Conservation (phyloP, 192 early-diverging fungal species). For the Lobulomyces angularis region DNA sequence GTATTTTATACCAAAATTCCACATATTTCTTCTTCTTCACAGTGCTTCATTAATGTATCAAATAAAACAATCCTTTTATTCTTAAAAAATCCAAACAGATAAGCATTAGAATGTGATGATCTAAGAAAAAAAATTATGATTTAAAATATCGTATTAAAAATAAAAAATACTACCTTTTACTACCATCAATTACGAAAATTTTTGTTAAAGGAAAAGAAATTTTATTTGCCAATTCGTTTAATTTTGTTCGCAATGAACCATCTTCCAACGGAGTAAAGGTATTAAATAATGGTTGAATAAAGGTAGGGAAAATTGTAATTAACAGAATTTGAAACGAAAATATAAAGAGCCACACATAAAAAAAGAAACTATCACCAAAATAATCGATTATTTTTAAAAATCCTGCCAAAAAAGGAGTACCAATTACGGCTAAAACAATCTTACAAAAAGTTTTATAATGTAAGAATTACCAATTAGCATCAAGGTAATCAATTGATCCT, state of each 20-base stretch:
- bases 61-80: slow-evolving; percentile 94
- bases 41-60: slow-evolving; percentile 84
- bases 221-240: slow-evolving; percentile 67
- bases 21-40: slow-evolving; percentile 70
- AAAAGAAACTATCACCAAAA: slow-evolving; percentile 71
- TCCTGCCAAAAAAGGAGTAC: slow-evolving; percentile 62
- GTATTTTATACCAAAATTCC: slow-evolving; percentile 65
- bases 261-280: slow-evolving; percentile 76
- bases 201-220: slow-evolving; percentile 86
- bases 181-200: slow-evolving; percentile 91
- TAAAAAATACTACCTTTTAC: background rate
- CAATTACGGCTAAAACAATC: slow-evolving; percentile 60
- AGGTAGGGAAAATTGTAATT: slow-evolving; percentile 71
- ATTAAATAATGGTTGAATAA: slow-evolving; percentile 98
- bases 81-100: slow-evolving; percentile 91
- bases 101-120: slow-evolving; percentile 86
- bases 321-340: slow-evolving; percentile 39
- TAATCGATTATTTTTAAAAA: slow-evolving; percentile 73
- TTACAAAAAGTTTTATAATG: slow-evolving; percentile 54
- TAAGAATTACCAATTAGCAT: slow-evolving; percentile 60
- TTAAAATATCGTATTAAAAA: slow-evolving; percentile 27
- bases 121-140: no score
- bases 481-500: slow-evolving; percentile 1
- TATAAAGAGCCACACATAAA: slow-evolving; percentile 87
- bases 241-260: slow-evolving; percentile 64